Base-by-base conservation (phyloP, 305 asterid genomes). In the Rubia tinctorum region DNA sequence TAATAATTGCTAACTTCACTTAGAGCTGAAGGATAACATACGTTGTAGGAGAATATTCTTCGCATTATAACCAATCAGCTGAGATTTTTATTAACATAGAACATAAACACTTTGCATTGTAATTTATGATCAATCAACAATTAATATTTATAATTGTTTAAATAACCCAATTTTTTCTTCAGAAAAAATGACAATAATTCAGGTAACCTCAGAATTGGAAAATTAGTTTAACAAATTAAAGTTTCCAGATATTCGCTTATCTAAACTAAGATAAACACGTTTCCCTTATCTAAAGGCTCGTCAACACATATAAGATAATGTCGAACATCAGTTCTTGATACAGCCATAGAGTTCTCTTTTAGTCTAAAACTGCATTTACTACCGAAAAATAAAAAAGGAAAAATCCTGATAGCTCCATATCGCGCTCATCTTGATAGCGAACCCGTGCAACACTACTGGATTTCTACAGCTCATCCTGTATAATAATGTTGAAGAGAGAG, bases 401-500 rank as follows among this genome's bases (percentile, higher is more conserved):
- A 81, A 42, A 51, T 64, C 39, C 44, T 71, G 71, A 71, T 75
- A 60, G 49, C 68, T 45, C 44, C 51, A 73, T 25, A 81, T 66
- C n/a, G 65, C n/a, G 65, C 66, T 62, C 76, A 47, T 77, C 82
- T 40, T 71, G 58, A 61, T 59, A 77, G 74, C 85, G 71, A 64
- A 59, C 53, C 73, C 56, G 7, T 27, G 20, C 49, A 55, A 17
- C 22, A 15, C 51, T 65, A 34, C 45, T 43, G 59, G 51, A 74
- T 76, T 73, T 82, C 87, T 84, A 92, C 73, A 90, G 88, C 71
- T 92, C 98, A 75, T 92, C 98, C 96, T 92, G 92, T 84, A 69
- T 42, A 75, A 66, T 25, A 7, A 8, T 66, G 12, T 1, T 1
- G 2, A 68, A 25, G 17, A 7, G 18, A 4, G 6, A 34, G 27